Evolutionary conservation across 768 basidiomycete genomes (phyloP).

Genomic region (Baorangia bicolor): DNA sequence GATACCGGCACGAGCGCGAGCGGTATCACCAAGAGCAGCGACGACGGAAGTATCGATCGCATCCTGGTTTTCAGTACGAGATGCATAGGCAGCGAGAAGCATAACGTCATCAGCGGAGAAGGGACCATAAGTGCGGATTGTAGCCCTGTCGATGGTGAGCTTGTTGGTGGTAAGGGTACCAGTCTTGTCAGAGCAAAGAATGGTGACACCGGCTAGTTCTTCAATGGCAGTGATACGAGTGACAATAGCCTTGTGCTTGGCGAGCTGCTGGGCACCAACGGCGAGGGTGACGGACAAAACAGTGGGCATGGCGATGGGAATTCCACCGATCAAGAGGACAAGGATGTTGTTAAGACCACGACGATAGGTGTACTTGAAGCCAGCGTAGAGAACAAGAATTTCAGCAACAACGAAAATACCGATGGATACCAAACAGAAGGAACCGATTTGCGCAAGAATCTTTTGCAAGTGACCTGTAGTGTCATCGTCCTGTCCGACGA

Average conservation of each 20-base stretch:
- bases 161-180: conserved; percentile 99
- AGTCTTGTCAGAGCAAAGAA: conserved; percentile 98
- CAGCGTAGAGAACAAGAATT: conserved; percentile 91
- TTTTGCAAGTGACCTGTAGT: conserved; percentile 98
- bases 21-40: conserved; percentile 66
- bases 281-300: conserved; percentile 97
- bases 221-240: conserved; percentile 99
- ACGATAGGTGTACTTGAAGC: conserved; percentile 88
- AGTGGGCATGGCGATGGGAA: conserved; percentile 99
- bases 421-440: conserved; percentile 95
- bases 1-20: conserved; percentile 85
- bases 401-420: conserved; percentile 95
- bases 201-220: conserved; percentile 97
- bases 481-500: conserved; percentile 97
- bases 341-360: conserved; percentile 96
- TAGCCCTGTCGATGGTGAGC: conserved; percentile 92
- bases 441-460: conserved; percentile 96
- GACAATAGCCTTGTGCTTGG: conserved; percentile 99
- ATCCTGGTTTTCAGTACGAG: conserved; percentile 98
- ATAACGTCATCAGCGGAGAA: conserved; percentile 90
- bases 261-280: conserved; percentile 97
- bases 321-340: conserved; percentile 98
- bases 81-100: conserved; percentile 92
- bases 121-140: conserved; percentile 86
- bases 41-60: conserved; percentile 93